A percentile compares a stretch with the other conserved stretches of the same genome.
Evolutionary conservation across 75 land plant species (phyloP).

Genomic region (Pseudotsuga menziesii): DNA sequence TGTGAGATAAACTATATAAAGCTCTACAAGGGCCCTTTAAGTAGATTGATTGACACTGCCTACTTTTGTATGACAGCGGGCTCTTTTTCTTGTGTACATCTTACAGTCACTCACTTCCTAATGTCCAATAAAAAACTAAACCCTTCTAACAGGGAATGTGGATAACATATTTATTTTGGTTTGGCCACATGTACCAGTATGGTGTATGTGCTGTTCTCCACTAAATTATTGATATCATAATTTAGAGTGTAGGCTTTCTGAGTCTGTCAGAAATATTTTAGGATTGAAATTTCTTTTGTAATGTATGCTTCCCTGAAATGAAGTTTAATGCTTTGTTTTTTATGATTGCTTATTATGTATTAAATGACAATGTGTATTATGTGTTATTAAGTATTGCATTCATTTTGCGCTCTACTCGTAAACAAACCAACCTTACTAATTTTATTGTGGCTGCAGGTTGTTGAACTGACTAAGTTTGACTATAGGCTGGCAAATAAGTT

Average conservation of each 20-base stretch:
- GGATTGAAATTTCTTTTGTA: not conserved
- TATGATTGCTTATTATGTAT: not conserved
- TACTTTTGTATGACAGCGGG: not conserved
- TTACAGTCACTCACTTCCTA: not conserved
- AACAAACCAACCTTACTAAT: not conserved
- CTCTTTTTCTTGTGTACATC: not conserved
- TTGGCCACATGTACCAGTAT: too few species aligned
- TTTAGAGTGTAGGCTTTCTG: not conserved
- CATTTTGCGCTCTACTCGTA: not conserved
- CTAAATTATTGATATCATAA: not conserved
- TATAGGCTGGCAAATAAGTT: conserved; percentile 86
- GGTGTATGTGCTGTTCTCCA: too few species aligned
- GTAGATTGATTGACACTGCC: not conserved
- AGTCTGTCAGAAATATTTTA: not conserved
- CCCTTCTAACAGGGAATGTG: not conserved
- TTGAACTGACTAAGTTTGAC: conserved; percentile 88
- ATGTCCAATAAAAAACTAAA: not conserved
- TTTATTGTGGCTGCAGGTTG: conserved; percentile 43
- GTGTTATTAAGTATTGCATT: not conserved
- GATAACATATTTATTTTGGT: not conserved
- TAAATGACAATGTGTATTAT: not conserved
- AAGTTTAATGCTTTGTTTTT: not conserved
- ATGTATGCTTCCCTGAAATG: not conserved
- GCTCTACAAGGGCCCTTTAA: not conserved
- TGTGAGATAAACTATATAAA: not conserved